Evolutionary conservation across 805 yeast species (phyloP), one percentile per base, ranked within the genome.

Genomic region (Wickerhamiella azyma): DNA sequence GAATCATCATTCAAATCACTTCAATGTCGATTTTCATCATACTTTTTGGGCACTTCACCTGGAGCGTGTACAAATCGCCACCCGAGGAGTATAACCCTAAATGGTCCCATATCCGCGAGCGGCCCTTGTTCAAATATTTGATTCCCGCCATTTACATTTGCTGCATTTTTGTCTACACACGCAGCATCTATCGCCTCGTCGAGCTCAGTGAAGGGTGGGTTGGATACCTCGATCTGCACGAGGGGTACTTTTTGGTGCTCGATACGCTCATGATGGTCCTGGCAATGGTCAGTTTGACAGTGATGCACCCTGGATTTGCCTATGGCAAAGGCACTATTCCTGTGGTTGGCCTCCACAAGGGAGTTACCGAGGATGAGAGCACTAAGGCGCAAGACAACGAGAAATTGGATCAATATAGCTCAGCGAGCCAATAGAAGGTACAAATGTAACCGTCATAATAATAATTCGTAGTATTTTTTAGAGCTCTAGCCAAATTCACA

Each of bases 131-230:
- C 48, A 57, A 56, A 40, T 46, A 18, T 26, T 30, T 53, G 4
- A 36, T 55, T 1, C 60, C 61, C 16, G 55, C 61, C 2, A 37
- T 60, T 2, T 43, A 45, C 13, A 28, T 57, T 2, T 66, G 80
- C 1, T 75, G 77, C 3, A 18, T 73, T 2, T 69, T 76, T 37
- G 69, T 85, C 19, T 78, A 73, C 51, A 66, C 75, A 26, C 72
- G 95, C 57, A 81, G 88, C 52, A 66, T 78, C 37, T 85, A 82
- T 62, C 72, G 94, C 57, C 70, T 83, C 26, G 69, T 74, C 33
- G 95, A 85, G 61, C 66, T 85, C 48, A 61, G 77, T 2, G 76
- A 77, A 56, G 89, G 88, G 11, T 83, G 88, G 81, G 49, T 57
- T 6, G 89, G 94, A 1, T 67, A 61, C 47, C 64, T 85, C 11